phyloP scores from a whole-genome alignment of 805 yeast species.

The Blastobotrys robertii region DNA sequence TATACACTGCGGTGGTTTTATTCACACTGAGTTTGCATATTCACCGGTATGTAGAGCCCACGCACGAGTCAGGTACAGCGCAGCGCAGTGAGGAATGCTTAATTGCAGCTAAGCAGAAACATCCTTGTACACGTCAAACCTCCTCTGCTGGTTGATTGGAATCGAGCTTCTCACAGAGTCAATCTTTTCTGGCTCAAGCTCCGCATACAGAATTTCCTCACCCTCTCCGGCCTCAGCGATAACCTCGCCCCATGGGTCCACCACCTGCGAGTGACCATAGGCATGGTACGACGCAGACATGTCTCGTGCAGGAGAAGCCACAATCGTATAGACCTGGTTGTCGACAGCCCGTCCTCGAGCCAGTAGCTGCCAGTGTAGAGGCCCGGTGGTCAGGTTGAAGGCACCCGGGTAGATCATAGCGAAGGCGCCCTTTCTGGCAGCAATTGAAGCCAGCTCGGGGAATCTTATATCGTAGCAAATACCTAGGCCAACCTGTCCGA shows the following conservation, averaged over 20 bases:
- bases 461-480: constrained; percentile 90
- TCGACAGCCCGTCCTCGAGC: constrained; percentile 85
- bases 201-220: constrained; percentile 69
- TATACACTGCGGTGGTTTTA: no score
- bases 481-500: constrained; percentile 70
- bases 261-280: constrained; percentile 77
- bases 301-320: constrained; percentile 89
- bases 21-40: no score
- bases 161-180: constrained; percentile 51
- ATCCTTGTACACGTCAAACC: constrained; percentile 56
- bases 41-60: no score
- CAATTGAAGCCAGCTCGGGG: constrained; percentile 74
- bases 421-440: constrained; percentile 61
- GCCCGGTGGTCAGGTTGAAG: constrained; percentile 86
- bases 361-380: constrained; percentile 77
- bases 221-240: constrained; percentile 69
- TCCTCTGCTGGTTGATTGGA: constrained; percentile 60
- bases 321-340: constrained; percentile 71
- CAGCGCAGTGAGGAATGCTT: no score
- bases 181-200: constrained; percentile 52
- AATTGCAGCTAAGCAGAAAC: constrained; percentile 21
- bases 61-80: no score
- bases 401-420: constrained; percentile 85
- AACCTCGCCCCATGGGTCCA: constrained; percentile 84
- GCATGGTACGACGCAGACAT: constrained; percentile 73